These are phyloP conservation scores for Crithidia thermophila DNA, from an alignment of 208 protist genomes.

Conservation along the genomic window DNA sequence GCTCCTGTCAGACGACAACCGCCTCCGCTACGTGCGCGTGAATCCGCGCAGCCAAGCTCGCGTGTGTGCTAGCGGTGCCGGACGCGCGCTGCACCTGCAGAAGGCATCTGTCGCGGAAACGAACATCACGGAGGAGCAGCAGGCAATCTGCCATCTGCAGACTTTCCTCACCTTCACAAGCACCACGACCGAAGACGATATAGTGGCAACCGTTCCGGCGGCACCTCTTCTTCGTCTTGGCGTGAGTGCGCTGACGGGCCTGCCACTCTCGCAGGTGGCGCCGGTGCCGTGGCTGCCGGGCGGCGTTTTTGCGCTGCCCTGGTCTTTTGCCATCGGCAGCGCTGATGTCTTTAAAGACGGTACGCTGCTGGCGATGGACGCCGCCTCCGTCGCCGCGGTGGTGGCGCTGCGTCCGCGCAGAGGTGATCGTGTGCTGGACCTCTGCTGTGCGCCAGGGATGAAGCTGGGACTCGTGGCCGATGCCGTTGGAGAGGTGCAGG, in stretches of 20 bases:
- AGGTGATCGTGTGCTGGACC: constrained; percentile 77
- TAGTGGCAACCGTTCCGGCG: background rate
- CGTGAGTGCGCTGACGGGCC: constrained; percentile 32
- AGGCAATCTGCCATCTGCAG: background rate
- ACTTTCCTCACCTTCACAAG: background rate
- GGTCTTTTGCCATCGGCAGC: constrained; percentile 29
- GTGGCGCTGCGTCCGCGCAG: constrained; percentile 59
- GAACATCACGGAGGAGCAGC: background rate
- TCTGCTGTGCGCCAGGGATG: constrained; percentile 90
- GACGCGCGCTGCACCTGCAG: constrained; percentile 3
- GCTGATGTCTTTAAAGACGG: constrained; percentile 44
- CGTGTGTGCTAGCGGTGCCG: constrained; percentile 17
- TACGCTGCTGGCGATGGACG: constrained; percentile 79
- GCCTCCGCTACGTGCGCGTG: constrained; percentile 64
- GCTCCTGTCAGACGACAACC: constrained; percentile 5
- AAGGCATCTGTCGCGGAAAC: background rate
- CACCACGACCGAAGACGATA: background rate
- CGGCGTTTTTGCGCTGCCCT: constrained; percentile 50
- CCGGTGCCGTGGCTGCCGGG: constrained; percentile 69
- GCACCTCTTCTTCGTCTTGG: constrained; percentile 12
- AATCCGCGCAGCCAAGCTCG: constrained; percentile 30
- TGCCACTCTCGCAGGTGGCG: constrained; percentile 29
- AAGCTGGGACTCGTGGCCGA: constrained; percentile 79
- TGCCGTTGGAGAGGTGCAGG: constrained; percentile 35
- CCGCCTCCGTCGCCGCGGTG: constrained; percentile 82